phyloP scores from a whole-genome alignment of 129 eudicot genomes.

The Oenanthe sinensis region DNA sequence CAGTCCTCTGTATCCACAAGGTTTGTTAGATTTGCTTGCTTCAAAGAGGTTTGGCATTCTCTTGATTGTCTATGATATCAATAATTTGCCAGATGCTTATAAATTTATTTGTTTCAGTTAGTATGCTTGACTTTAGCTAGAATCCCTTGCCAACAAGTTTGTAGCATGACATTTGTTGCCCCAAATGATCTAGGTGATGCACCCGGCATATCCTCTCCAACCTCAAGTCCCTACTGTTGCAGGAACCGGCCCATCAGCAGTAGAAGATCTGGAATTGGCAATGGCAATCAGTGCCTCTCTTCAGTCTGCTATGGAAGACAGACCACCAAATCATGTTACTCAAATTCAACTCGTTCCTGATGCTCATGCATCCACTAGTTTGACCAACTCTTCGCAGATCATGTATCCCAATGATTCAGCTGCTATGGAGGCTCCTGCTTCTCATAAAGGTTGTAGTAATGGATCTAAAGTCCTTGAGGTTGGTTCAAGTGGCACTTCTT shows the following conservation, averaged over 20 bases:
- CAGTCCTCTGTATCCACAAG: neutral
- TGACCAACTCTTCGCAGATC: slow-evolving; percentile 19
- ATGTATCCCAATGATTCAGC: slow-evolving; percentile 11
- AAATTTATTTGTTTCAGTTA: neutral
- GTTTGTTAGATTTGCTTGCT: neutral
- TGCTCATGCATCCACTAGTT: slow-evolving; percentile 26
- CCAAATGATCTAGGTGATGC: slow-evolving; percentile 45
- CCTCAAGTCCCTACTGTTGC: slow-evolving; percentile 28
- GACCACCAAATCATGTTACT: slow-evolving; percentile 23
- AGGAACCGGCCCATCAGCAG: slow-evolving; percentile 37
- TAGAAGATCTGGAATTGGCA: slow-evolving; percentile 53
- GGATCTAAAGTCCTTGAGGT: slow-evolving; percentile 24
- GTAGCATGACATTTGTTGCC: neutral
- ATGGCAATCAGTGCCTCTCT: slow-evolving; percentile 76
- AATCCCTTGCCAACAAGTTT: neutral
- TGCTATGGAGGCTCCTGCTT: slow-evolving; percentile 1
- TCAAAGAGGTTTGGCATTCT: neutral
- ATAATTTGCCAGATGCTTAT: neutral
- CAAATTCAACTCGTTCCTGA: slow-evolving; percentile 12
- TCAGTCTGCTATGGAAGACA: slow-evolving; percentile 38
- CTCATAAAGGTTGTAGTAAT: slow-evolving; percentile 18
- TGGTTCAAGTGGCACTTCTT: slow-evolving; percentile 27
- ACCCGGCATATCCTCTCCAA: slow-evolving; percentile 44
- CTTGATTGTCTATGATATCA: neutral
- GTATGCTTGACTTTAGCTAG: neutral